phyloP scores from a whole-genome alignment of 306 rosid species.

The Delonix regia region DNA sequence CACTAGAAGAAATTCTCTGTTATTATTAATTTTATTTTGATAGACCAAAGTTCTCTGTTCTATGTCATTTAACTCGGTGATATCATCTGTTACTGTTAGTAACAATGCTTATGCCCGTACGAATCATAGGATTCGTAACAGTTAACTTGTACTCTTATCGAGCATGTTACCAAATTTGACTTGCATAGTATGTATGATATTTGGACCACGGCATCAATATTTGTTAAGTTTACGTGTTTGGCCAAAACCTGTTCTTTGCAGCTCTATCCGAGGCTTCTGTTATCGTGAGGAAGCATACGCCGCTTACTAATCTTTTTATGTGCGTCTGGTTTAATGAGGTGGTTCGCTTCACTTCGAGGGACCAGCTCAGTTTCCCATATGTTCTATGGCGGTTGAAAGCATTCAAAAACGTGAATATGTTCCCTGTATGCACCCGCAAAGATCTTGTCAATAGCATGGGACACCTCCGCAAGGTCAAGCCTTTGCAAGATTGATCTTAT shows the following conservation, averaged over 20 bases:
- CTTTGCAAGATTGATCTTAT: constrained; percentile 57
- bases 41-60: not conserved
- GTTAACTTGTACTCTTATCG: constrained; percentile 10
- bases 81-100: not conserved
- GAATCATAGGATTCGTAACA: not conserved
- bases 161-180: constrained; percentile 25
- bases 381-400: constrained; percentile 84
- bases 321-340: constrained; percentile 96
- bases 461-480: constrained; percentile 89
- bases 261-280: constrained; percentile 93
- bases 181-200: constrained; percentile 11
- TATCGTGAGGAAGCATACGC: constrained; percentile 77
- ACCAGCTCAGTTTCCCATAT: constrained; percentile 95
- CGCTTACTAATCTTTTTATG: constrained; percentile 70
- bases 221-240: constrained; percentile 18
- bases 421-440: constrained; percentile 96
- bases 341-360: constrained; percentile 93
- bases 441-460: constrained; percentile 99
- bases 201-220: not conserved
- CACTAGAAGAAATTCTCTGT: not conserved
- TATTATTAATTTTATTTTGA: not conserved
- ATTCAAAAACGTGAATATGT: constrained; percentile 62
- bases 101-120: no score
- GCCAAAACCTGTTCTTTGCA: constrained; percentile 48
- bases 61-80: not conserved